These are phyloP conservation scores for Barbarea vulgaris DNA, from an alignment of 345 rosid genomes.

Conservation along the genomic window DNA sequence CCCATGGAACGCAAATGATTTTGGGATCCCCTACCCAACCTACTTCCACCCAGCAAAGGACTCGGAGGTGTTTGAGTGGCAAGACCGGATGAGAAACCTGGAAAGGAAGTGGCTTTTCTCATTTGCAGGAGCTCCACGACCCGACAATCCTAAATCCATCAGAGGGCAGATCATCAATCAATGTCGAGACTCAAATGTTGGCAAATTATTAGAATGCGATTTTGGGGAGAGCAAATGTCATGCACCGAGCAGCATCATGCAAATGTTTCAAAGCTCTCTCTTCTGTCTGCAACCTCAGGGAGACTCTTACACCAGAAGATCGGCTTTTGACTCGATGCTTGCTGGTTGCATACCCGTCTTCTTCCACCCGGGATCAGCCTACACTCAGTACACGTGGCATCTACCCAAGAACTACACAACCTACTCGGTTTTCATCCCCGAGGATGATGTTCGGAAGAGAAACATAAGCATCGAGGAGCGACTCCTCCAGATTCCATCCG, in stretches of 20 bases:
- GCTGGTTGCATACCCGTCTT: slow-evolving; percentile 93
- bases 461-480: slow-evolving; percentile 76
- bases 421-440: slow-evolving; percentile 89
- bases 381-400: slow-evolving; percentile 91
- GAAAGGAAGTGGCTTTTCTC: slow-evolving; percentile 93
- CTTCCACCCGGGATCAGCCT: slow-evolving; percentile 94
- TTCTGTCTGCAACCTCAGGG: slow-evolving; percentile 95
- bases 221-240: slow-evolving; percentile 94
- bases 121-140: slow-evolving; percentile 92
- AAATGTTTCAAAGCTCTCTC: slow-evolving; percentile 79
- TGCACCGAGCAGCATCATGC: slow-evolving; percentile 89
- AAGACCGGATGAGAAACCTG: slow-evolving; percentile 75
- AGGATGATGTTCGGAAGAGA: slow-evolving; percentile 71
- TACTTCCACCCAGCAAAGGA: slow-evolving; percentile 88
- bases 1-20: slow-evolving; percentile 93
- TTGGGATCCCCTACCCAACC: slow-evolving; percentile 86
- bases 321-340: slow-evolving; percentile 85
- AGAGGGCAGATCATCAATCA: slow-evolving; percentile 83
- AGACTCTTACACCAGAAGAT: slow-evolving; percentile 84
- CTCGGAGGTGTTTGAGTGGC: slow-evolving; percentile 78
- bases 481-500: slow-evolving; percentile 64
- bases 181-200: slow-evolving; percentile 54
- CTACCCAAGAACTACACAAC: slow-evolving; percentile 77
- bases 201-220: slow-evolving; percentile 82
- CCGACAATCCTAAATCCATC: slow-evolving; percentile 71